These are phyloP conservation scores for Fraxinus sp. DNA, from an alignment of 305 asterid species.

Conservation along the genomic window DNA sequence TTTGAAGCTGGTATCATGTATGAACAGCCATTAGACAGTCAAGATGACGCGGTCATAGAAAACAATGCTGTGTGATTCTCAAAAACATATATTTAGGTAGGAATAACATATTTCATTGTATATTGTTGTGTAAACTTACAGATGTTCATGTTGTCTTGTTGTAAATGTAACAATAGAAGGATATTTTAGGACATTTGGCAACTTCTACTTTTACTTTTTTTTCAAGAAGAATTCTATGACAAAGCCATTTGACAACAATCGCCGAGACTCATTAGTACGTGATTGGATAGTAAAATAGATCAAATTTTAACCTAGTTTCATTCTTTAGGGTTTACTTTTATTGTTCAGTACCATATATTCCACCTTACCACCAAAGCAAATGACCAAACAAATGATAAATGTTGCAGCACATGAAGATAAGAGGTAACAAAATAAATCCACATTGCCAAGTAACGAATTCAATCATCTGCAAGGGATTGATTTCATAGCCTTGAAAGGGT, in stretches of 20 bases:
- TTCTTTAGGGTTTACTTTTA: not conserved
- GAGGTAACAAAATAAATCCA: not conserved
- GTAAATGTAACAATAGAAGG: not conserved
- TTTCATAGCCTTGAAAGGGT: not conserved
- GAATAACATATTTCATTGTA: not conserved
- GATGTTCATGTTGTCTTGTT: not conserved
- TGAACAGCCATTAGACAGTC: slow-evolving; percentile 25
- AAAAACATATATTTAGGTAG: not conserved
- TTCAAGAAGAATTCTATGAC: not conserved
- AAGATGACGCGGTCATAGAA: not conserved
- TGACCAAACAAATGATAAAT: not conserved
- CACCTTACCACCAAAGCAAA: not conserved
- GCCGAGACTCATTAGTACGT: not conserved
- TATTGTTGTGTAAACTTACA: not conserved
- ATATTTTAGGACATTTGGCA: not conserved
- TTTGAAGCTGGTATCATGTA: slow-evolving; percentile 55
- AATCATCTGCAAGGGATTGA: not conserved
- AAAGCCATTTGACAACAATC: not conserved
- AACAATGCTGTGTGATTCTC: not conserved
- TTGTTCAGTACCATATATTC: not conserved
- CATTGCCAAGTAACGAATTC: not conserved
- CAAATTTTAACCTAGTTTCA: not conserved
- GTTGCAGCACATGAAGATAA: not conserved
- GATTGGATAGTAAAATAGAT: not conserved
- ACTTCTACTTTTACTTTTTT: not conserved